Percentiles rank a stretch among this genome's conserved stretches.
Evolutionary conservation across 768 basidiomycete species (phyloP).

Genomic region (Leccinum pellstonianum): DNA sequence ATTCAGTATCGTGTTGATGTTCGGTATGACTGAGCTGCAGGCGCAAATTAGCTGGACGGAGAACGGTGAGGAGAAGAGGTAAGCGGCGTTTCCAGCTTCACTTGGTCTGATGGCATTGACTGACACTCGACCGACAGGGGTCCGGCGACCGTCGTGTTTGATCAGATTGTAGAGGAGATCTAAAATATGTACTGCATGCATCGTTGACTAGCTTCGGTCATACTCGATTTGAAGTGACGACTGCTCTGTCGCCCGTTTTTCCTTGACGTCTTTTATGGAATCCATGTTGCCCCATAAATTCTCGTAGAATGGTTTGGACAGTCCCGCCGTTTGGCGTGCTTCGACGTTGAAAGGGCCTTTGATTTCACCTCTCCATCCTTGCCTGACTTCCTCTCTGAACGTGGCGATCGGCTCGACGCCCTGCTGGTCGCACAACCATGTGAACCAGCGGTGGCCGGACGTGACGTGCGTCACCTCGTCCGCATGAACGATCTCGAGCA

Average conservation of each 20-base stretch:
- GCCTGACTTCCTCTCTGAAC: background rate
- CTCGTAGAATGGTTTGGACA: background rate
- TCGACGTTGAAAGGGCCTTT: background rate
- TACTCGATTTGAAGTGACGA: background rate
- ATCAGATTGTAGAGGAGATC: slow-evolving; percentile 32
- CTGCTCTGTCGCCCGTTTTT: no score
- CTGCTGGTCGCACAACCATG: background rate
- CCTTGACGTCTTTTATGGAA: background rate
- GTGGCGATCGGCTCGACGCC: background rate
- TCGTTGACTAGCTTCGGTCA: background rate
- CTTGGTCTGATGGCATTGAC: background rate
- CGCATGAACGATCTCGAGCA: slow-evolving; percentile 72
- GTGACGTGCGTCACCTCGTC: slow-evolving; percentile 85
- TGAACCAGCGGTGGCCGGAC: slow-evolving; percentile 40
- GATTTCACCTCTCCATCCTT: background rate
- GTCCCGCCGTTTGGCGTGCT: background rate
- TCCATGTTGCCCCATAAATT: background rate
- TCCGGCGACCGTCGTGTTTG: slow-evolving; percentile 33
- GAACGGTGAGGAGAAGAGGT: slow-evolving; percentile 28
- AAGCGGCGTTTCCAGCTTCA: background rate
- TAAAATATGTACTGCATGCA: background rate
- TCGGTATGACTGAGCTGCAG: slow-evolving; percentile 47
- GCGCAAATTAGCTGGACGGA: slow-evolving; percentile 47
- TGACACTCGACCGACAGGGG: slow-evolving; percentile 21
- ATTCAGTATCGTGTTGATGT: slow-evolving; percentile 42